phyloP scores from a whole-genome alignment of 495 filamentous ascomycete species.

The Pyrenula aspistea region DNA sequence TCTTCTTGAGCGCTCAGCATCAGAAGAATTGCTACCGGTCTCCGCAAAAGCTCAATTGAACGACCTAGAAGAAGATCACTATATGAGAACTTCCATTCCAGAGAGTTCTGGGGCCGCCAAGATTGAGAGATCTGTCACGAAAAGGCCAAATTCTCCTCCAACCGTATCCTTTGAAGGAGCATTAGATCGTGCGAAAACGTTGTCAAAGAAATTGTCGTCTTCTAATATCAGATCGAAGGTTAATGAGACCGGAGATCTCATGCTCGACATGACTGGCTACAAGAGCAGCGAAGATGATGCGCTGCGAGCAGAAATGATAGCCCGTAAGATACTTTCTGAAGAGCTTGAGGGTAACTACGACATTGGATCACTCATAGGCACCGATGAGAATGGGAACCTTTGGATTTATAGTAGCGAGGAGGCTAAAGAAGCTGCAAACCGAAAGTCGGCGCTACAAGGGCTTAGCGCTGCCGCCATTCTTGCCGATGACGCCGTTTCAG shows the following conservation, averaged over 20 bases:
- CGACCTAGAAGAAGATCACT: neutral
- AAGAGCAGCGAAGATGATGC: constrained; percentile 89
- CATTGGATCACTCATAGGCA: constrained; percentile 87
- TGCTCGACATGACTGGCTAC: constrained; percentile 97
- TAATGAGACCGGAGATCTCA: constrained; percentile 87
- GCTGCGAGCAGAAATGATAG: constrained; percentile 79
- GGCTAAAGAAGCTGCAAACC: constrained; percentile 65
- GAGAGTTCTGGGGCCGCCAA: constrained; percentile 15
- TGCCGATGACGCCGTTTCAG: constrained; percentile 75
- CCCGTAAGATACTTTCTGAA: constrained; percentile 89
- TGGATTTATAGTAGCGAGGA: constrained; percentile 99
- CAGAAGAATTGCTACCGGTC: constrained; percentile 32
- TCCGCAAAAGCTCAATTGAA: constrained; percentile 2
- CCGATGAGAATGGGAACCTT: constrained; percentile 87
- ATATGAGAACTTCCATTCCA: constrained; percentile 19
- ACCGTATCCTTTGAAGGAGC: constrained; percentile 65
- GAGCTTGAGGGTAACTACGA: constrained; percentile 93
- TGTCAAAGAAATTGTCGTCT: constrained; percentile 75
- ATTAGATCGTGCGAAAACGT: constrained; percentile 65
- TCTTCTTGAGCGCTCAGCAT: constrained; percentile 38
- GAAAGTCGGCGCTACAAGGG: constrained; percentile 36
- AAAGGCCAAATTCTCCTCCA: constrained; percentile 39
- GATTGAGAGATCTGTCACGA: constrained; percentile 4
- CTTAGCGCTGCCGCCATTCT: constrained; percentile 41
- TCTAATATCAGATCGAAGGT: constrained; percentile 90